Conservation (phyloP, 1,284 basidiomycete species). For the Meripilus lineatus region DNA sequence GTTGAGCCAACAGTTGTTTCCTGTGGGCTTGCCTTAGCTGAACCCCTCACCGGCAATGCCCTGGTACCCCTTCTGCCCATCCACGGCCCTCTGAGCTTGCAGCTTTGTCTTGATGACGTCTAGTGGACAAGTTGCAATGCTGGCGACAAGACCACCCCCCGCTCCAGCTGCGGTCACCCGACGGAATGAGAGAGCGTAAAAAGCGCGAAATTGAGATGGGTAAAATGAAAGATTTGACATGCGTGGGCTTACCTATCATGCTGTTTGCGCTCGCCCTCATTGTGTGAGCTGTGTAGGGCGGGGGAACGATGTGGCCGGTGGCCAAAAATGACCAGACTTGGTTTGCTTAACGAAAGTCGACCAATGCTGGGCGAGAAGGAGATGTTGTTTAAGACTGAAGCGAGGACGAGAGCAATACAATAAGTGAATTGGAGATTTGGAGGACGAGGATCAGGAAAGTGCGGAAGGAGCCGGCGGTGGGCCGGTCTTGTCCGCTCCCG, state of each 20-base stretch:
- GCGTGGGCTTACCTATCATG: conserved; percentile 55
- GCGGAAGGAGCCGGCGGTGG: too few species aligned
- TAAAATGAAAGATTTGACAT: conserved; percentile 6
- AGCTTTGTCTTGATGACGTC: conserved; percentile 97
- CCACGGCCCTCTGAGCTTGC: conserved; percentile 79
- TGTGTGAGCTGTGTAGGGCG: too few species aligned
- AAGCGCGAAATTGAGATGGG: conserved; percentile 7
- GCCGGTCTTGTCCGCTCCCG: too few species aligned
- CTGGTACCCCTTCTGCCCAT: conserved; percentile 66
- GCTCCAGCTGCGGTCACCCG: conserved; percentile 56
- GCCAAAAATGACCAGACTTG: too few species aligned
- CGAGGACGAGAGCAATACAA: too few species aligned
- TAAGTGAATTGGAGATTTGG: too few species aligned
- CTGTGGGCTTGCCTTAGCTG: conserved; percentile 15
- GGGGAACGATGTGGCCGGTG: too few species aligned
- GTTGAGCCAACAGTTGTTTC: conserved; percentile 18
- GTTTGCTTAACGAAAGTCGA: too few species aligned
- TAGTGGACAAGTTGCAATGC: conserved; percentile 93
- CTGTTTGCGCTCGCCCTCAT: conserved; percentile 52
- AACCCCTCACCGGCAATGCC: conserved; percentile 65
- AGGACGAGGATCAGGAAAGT: too few species aligned
- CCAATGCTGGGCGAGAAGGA: too few species aligned
- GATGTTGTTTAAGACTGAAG: too few species aligned
- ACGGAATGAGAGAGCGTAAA: conserved; percentile 7
- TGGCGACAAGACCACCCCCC: conserved; percentile 85